phyloP scores from a whole-genome alignment of 164 flowering plant genomes.

The Protea cynaroides region DNA sequence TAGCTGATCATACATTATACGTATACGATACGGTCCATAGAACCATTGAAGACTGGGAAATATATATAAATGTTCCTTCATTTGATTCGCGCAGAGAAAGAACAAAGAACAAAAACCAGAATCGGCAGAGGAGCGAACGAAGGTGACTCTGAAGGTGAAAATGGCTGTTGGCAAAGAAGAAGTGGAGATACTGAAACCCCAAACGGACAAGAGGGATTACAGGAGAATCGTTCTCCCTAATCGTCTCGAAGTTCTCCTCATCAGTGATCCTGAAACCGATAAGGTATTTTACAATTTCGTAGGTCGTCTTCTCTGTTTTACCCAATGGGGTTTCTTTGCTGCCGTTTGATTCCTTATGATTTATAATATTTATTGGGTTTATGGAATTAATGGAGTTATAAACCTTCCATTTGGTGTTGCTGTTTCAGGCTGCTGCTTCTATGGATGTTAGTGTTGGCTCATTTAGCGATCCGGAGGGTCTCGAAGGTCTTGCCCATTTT shows the following conservation, averaged over 20 bases:
- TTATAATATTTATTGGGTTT: no score
- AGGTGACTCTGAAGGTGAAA: not conserved
- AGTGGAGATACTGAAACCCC: slow-evolving; percentile 63
- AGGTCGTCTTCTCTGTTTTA: not conserved
- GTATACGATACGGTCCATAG: no score
- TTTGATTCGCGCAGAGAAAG: no score
- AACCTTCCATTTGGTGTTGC: not conserved
- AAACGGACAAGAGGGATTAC: slow-evolving; percentile 79
- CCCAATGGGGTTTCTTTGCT: not conserved
- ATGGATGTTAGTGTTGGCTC: slow-evolving; percentile 85
- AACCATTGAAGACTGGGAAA: no score
- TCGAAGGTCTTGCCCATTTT: slow-evolving; percentile 96
- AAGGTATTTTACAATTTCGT: slow-evolving; percentile 37
- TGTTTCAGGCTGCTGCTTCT: slow-evolving; percentile 74
- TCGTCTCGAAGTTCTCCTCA: slow-evolving; percentile 74
- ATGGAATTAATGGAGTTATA: no score
- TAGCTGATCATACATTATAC: no score
- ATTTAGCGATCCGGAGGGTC: slow-evolving; percentile 80
- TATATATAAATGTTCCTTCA: no score
- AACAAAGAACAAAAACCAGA: not conserved
- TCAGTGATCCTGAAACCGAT: slow-evolving; percentile 94
- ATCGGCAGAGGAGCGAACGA: not conserved
- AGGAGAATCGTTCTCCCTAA: slow-evolving; percentile 65
- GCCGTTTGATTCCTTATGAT: no score
- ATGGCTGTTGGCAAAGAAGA: slow-evolving; percentile 50